Evolutionary conservation across 805 yeast species (phyloP).

Genomic region (Candida awuae): DNA sequence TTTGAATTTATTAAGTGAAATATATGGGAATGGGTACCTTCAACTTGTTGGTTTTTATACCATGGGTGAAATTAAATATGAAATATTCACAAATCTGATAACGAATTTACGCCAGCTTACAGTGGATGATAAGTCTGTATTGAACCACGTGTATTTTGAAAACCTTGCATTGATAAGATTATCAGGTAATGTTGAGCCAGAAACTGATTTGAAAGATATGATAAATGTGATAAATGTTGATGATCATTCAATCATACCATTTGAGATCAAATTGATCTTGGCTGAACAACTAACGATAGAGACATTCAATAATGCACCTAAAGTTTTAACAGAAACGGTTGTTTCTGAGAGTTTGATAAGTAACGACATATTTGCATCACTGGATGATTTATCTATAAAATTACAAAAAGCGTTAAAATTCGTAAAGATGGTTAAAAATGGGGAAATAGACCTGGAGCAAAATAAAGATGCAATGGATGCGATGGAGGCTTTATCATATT

Average conservation of each 20-base stretch:
- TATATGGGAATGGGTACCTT: slow-evolving; percentile 18
- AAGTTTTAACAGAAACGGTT: not conserved
- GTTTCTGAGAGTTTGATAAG: not conserved
- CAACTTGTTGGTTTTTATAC: slow-evolving; percentile 21
- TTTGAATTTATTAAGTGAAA: slow-evolving; percentile 16
- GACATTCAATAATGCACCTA: slow-evolving; percentile 2
- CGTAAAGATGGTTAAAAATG: slow-evolving; percentile 9
- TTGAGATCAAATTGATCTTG: not conserved
- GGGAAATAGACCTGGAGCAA: slow-evolving; percentile 2
- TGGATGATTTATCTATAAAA: slow-evolving; percentile 6
- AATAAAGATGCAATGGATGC: slow-evolving; percentile 2
- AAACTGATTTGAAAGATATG: no score
- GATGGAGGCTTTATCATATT: slow-evolving; percentile 11
- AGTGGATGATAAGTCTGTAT: no score
- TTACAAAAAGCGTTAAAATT: slow-evolving; percentile 10
- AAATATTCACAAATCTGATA: not conserved
- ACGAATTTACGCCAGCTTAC: no score
- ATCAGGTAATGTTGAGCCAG: no score
- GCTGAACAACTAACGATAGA: slow-evolving; percentile 1
- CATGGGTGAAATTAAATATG: not conserved
- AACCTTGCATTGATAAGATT: no score
- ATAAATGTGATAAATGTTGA: no score
- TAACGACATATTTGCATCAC: not conserved
- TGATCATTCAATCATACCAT: not conserved
- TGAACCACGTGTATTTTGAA: no score